phyloP scores from a whole-genome alignment of 2,329 filamentous ascomycete species.

The Paecilomyces dactylethromorphus region DNA sequence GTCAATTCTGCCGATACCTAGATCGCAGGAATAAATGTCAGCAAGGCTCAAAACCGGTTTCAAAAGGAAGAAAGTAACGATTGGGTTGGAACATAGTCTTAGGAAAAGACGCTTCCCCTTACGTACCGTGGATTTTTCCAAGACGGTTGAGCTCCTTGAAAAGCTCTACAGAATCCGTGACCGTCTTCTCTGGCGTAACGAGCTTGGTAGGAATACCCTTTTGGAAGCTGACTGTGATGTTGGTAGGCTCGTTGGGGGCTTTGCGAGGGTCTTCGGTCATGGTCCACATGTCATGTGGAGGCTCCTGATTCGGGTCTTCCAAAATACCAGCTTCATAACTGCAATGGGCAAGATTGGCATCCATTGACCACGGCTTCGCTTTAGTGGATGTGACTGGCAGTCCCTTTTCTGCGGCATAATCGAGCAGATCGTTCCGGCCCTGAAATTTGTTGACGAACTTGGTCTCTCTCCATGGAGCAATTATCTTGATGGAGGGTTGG shows the following conservation, averaged over 20 bases:
- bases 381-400: conserved; percentile 45
- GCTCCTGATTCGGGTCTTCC: conserved; percentile 51
- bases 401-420: conserved; percentile 41
- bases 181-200: conserved; percentile 52
- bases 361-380: conserved; percentile 61
- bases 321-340: conserved; percentile 64
- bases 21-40: too few relatives aligned
- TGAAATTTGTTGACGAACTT: conserved; percentile 44
- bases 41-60: too few relatives aligned
- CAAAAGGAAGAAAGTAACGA: too few relatives aligned
- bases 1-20: conserved; percentile 72
- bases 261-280: conserved; percentile 59
- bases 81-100: too few relatives aligned
- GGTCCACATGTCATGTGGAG: conserved; percentile 74
- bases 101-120: too few relatives aligned
- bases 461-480: conserved; percentile 44
- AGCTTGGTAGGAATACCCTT: conserved; percentile 69
- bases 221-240: conserved; percentile 66
- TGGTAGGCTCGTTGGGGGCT: conserved; percentile 63
- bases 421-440: conserved; percentile 43
- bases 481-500: conserved; percentile 42
- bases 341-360: conserved; percentile 55
- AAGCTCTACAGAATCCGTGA: conserved; percentile 64
- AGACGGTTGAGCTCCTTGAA: conserved; percentile 68
- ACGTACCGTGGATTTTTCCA: conserved; percentile 64